phyloP scores from a whole-genome alignment of 2,329 filamentous ascomycete genomes.

The Colletotrichum sp. region DNA sequence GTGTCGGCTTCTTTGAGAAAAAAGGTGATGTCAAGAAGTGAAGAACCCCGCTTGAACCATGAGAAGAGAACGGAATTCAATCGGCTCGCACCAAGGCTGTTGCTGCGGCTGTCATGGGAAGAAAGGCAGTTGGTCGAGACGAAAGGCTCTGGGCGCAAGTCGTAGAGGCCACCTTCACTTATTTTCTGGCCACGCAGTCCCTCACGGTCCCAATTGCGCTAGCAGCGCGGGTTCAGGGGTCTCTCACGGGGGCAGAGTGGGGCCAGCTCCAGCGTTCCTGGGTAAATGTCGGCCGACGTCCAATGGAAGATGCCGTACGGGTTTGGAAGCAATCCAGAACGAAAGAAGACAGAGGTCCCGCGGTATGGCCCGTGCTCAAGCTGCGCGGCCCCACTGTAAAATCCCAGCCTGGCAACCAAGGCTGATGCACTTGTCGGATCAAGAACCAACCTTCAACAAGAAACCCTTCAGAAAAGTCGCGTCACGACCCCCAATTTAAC shows the following conservation, averaged over 20 bases:
- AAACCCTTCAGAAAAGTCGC: background rate
- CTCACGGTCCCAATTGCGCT: slow-evolving; percentile 9
- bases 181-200: slow-evolving; percentile 22
- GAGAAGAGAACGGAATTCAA: background rate
- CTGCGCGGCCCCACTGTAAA: slow-evolving; percentile 15
- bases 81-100: background rate
- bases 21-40: slow-evolving; percentile 12
- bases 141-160: slow-evolving; percentile 17
- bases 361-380: slow-evolving; percentile 12
- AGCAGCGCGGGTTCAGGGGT: slow-evolving; percentile 17
- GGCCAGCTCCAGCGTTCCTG: background rate
- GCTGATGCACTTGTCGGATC: background rate
- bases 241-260: slow-evolving; percentile 3
- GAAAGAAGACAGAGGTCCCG: background rate
- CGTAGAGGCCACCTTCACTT: slow-evolving; percentile 41
- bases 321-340: background rate
- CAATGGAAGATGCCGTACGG: slow-evolving; percentile 14
- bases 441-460: background rate
- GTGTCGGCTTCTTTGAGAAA: background rate
- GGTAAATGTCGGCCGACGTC: slow-evolving; percentile 10
- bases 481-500: background rate
- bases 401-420: slow-evolving; percentile 20
- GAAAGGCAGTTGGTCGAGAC: background rate
- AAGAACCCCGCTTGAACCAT: slow-evolving; percentile 17
- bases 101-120: background rate